These are phyloP conservation scores for Zasmidium cellare DNA, from an alignment of 2,329 filamentous ascomycete species.

Conservation along the genomic window DNA sequence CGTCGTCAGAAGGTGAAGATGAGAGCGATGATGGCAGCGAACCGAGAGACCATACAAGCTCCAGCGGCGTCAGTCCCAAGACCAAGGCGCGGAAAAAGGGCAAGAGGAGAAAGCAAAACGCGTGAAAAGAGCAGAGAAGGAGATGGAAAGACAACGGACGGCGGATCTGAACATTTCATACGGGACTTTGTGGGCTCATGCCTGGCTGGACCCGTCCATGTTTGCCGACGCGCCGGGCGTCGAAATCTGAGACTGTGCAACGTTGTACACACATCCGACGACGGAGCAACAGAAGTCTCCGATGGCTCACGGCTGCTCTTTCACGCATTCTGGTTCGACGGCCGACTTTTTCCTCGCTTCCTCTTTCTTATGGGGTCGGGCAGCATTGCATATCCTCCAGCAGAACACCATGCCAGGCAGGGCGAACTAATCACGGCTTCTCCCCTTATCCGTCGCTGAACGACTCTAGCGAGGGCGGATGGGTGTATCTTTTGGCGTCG, in stretches of 20 bases:
- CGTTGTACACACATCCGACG: neutral
- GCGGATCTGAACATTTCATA: neutral
- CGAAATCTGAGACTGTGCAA: slow-evolving; percentile 6
- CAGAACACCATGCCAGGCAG: neutral
- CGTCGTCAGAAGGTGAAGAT: slow-evolving; percentile 17
- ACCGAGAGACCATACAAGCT: slow-evolving; percentile 1
- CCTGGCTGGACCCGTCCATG: slow-evolving; percentile 2
- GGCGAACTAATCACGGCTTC: neutral
- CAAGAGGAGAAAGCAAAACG: slow-evolving; percentile 23
- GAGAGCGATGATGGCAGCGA: slow-evolving; percentile 11
- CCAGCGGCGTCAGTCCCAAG: slow-evolving; percentile 18
- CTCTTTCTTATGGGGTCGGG: slow-evolving; percentile 1
- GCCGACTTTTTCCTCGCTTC: neutral
- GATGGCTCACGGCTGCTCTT: neutral
- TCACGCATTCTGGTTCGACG: neutral
- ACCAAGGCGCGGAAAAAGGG: slow-evolving; percentile 24
- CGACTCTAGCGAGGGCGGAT: neutral
- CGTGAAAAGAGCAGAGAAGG: neutral
- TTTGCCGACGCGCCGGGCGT: neutral
- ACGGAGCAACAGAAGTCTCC: neutral
- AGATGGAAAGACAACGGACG: neutral
- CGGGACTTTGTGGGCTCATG: neutral
- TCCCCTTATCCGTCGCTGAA: neutral
- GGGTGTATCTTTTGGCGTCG: no score
- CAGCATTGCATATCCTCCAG: slow-evolving; percentile 6